Base-by-base conservation (phyloP, 1,139 yeast genomes). In the Lodderomyces parapsilosis region DNA sequence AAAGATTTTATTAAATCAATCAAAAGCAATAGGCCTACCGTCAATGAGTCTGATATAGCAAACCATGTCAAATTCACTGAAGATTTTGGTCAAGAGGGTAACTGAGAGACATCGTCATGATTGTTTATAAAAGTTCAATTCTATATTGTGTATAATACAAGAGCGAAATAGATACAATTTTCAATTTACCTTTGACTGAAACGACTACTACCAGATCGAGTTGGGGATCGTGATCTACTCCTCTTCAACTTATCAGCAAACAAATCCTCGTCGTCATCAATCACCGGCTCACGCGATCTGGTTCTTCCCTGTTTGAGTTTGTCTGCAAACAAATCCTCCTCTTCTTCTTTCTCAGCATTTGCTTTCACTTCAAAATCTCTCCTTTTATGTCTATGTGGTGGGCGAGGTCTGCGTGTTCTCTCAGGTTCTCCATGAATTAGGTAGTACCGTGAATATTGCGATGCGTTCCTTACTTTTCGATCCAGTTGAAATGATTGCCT, bases 31-130 rank as follows among this genome's bases (percentile, higher is more conserved):
- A 78, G 98, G 59, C 99, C 99, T 14, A 94, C 99, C 0, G 99
- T 94, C 36, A 94, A 93, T 59, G 83, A 77, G 39, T 76, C 77
- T 11, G 99, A 94, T 62, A 78, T 93, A 51, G 73, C 71, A 49
- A 86, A 85, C 59, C 98, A 93, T 65, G 80, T 81, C 43, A 86
- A 88, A 51, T 94, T 94, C 60, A 94, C 99, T 0, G 77, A 77
- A 38, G 99, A 94, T 65, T 94, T 93, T 63, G 99, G 99, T 40
- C 96, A 91, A 59, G 99, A 93, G 64, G 99, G 99, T 44, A 88
- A 87, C 60, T 89, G 57, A 43, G 57, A 43, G 38, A 25, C 22
- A 5, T 33, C 23, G 14, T 8, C 11, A 18, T 14, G 9, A n/a
- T n/a, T n/a, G n/a, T n/a, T 23, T 31, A 15, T 36, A n/a, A 28